Evolutionary conservation across 2,329 filamentous ascomycete genomes (phyloP), one percentile per base, ranked within the genome.

Genomic region (Claviceps africana): DNA sequence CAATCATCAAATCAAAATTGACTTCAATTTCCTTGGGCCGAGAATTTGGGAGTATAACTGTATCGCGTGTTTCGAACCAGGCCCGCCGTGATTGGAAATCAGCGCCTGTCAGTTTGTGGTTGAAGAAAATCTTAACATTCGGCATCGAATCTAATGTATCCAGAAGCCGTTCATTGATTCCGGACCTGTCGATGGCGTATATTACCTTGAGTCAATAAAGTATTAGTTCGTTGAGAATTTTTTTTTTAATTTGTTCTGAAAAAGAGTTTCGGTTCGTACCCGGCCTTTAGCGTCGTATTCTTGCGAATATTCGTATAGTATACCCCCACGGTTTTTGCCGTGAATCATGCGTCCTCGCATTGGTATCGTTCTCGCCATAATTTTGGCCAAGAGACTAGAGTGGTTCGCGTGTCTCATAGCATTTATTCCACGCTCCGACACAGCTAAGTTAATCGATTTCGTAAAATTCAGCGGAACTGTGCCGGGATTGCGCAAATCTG

Each of bases 311-410:
- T 91, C 83, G 61, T 82, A 87, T 47, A 94, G 69, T 25, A 79
- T 69, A 4, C 88, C 87, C 19, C 76, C 71, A 9, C 77, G 73
- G 21, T 74, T 73, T 60, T 73, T 75, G 35, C 88, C 82, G 64
- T 98, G 93, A 56, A 98, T 94, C 93, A 98, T 98, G 28, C 93
- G 87, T 13, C 90, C 93, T 65, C 85, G 76, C 89, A 98, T 96
- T 11, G 91, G 90, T 54, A 97, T 88, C 0, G 90, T 91, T 50
- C 84, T 80, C 1, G 72, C 72, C 61, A 95, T 75, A 33, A 97
- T 81, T 59, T 82, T 75, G 13, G 90, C 76, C 33, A 95, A 72
- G 37, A 97, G 76, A 3, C 74, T 76, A 3, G 79, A 70, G 33
- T 82, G 77, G 28, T 81, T 79, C 1, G 86, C 81, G 59, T 86